Conservation (phyloP, 371 early-diverging fungal species). For the Rhizopus sp. region DNA sequence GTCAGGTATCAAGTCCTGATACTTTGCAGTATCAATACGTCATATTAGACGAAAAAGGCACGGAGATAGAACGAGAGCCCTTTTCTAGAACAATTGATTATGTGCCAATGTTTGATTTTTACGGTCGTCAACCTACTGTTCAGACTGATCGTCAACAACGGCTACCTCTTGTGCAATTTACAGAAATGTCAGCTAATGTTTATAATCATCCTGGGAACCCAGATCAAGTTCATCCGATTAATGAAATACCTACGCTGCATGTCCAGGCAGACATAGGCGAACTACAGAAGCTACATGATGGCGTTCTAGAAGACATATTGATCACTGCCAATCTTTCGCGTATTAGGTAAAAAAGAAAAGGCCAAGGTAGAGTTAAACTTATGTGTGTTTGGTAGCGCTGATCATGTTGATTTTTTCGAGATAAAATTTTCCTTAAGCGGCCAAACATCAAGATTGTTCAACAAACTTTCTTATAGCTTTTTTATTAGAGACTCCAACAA, state of each 20-base stretch:
- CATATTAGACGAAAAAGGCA: slow-evolving; percentile 10
- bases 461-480: slow-evolving; percentile 34
- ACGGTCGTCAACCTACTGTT: slow-evolving; percentile 10
- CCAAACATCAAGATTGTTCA: slow-evolving; percentile 37
- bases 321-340: slow-evolving; percentile 33
- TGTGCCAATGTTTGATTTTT: slow-evolving; percentile 21
- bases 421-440: slow-evolving; percentile 29
- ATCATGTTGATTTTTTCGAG: slow-evolving; percentile 1
- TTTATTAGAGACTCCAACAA: slow-evolving; percentile 16
- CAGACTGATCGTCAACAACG: neutral
- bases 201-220: slow-evolving; percentile 11
- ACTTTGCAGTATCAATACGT: slow-evolving; percentile 28
- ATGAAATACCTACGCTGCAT: slow-evolving; percentile 36
- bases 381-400: neutral
- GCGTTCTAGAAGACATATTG: slow-evolving; percentile 27
- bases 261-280: slow-evolving; percentile 19
- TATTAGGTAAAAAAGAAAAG: slow-evolving; percentile 23
- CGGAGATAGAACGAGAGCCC: slow-evolving; percentile 22
- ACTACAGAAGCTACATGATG: slow-evolving; percentile 17
- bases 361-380: neutral
- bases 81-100: slow-evolving; percentile 18
- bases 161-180: slow-evolving; percentile 1
- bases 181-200: neutral
- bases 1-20: slow-evolving; percentile 10
- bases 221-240: slow-evolving; percentile 17